Evolutionary conservation across 257 asterid genomes (phyloP).

Genomic region (Fraxinus quadrangulata): DNA sequence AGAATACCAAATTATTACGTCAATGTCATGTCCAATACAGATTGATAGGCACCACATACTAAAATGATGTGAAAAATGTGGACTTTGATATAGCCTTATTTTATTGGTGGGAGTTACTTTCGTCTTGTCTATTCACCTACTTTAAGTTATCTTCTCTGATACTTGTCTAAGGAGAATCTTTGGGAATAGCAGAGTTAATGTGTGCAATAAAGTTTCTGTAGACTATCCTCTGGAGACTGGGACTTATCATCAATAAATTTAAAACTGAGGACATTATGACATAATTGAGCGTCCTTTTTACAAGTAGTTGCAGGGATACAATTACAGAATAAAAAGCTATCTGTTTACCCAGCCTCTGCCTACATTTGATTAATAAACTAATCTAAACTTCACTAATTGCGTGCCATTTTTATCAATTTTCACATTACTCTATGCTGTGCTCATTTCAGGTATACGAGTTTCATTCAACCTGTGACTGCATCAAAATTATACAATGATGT

Average conservation of each 20-base stretch:
- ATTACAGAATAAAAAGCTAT: too few species aligned
- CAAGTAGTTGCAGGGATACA: neutral
- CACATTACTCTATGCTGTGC: conserved; percentile 24
- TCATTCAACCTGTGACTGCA: conserved; percentile 89
- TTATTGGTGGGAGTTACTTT: neutral
- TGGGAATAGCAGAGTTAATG: conserved; percentile 6
- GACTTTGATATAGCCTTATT: neutral
- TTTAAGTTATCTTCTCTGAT: conserved; percentile 5
- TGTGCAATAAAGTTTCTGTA: conserved; percentile 1
- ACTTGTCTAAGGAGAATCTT: neutral
- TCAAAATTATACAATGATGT: conserved; percentile 94
- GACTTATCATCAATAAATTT: neutral
- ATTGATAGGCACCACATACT: neutral
- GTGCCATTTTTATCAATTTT: neutral
- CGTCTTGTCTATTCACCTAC: neutral
- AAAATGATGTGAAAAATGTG: neutral
- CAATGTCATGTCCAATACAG: neutral
- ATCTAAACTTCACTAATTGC: too few species aligned
- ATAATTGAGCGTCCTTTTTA: neutral
- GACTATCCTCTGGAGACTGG: neutral
- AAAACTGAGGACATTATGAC: neutral
- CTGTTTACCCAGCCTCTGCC: neutral
- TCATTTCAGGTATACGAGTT: conserved; percentile 89
- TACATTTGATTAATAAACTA: neutral
- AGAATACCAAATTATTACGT: neutral